A percentile compares a stretch with the other conserved stretches of the same genome.
Evolutionary conservation across 2,329 filamentous ascomycete species (phyloP).

Genomic region (Macrophomina pseudophaseolina): DNA sequence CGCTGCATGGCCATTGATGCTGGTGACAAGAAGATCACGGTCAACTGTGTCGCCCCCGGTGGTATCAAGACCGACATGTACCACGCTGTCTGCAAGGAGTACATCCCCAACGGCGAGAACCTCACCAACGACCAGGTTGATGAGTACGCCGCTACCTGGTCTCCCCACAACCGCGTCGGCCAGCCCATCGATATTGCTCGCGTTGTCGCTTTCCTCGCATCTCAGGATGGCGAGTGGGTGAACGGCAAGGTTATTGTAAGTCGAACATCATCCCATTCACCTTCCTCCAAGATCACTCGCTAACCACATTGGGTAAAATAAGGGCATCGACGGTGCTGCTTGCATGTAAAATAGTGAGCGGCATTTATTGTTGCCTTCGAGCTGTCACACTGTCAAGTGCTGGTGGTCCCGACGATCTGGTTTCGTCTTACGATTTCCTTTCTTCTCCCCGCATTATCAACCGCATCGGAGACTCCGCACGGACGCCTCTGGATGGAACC

Average conservation of each 20-base stretch:
- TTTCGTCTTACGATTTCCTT: not conserved
- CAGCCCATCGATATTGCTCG: conserved; percentile 71
- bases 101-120: conserved; percentile 63
- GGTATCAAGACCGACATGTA: conserved; percentile 65
- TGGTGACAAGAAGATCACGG: conserved; percentile 61
- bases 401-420: no score
- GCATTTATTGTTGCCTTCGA: no score
- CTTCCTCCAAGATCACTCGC: not conserved
- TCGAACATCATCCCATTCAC: conserved; percentile 33
- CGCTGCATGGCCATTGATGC: conserved; percentile 61
- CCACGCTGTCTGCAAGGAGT: conserved; percentile 67
- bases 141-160: conserved; percentile 68
- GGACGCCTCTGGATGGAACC: not conserved
- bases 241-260: conserved; percentile 57
- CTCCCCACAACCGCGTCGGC: conserved; percentile 67
- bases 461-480: not conserved
- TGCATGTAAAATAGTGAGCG: conserved; percentile 43
- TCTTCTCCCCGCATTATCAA: not conserved
- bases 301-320: not conserved
- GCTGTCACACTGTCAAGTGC: no score
- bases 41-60: conserved; percentile 66
- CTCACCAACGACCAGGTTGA: conserved; percentile 64
- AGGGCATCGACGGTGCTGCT: conserved; percentile 43
- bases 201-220: conserved; percentile 65
- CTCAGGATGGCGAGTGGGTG: conserved; percentile 63